These are phyloP conservation scores for Globisporangium cystogenes DNA, from an alignment of 352 stramenopile species.

Conservation along the genomic window DNA sequence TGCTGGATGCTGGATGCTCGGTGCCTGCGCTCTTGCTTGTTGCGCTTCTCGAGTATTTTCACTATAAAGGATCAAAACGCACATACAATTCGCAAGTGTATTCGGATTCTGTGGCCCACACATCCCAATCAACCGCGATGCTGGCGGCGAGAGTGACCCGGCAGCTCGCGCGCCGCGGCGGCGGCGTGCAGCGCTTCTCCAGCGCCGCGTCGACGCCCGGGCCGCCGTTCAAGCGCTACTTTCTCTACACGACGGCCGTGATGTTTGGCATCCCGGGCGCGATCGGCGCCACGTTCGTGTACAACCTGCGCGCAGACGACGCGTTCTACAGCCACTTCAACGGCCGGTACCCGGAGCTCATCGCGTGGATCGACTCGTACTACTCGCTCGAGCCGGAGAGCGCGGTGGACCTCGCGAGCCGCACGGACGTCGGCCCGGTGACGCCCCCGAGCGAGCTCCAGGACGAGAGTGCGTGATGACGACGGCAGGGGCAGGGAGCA, in stretches of 20 bases:
- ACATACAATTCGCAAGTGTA: not conserved
- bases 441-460: constrained; percentile 44
- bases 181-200: constrained; percentile 10
- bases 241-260: constrained; percentile 69
- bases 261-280: constrained; percentile 71
- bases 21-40: too few species aligned
- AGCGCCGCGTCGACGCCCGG: constrained; percentile 10
- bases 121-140: not conserved
- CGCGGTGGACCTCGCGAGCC: constrained; percentile 31
- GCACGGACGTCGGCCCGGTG: constrained; percentile 67
- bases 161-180: constrained; percentile 1
- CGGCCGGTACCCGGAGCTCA: constrained; percentile 72
- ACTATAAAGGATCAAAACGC: too few species aligned
- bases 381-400: constrained; percentile 46
- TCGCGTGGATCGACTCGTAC: constrained; percentile 60
- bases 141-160: constrained; percentile 2
- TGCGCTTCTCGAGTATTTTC: not conserved
- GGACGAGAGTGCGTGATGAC: constrained; percentile 50
- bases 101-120: not conserved
- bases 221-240: constrained; percentile 63
- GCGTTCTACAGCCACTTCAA: constrained; percentile 85
- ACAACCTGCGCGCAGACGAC: constrained; percentile 80
- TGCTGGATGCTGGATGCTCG: too few species aligned
- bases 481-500: not conserved
- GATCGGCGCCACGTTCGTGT: constrained; percentile 65